Conservation (phyloP, 2,329 filamentous ascomycete species). For the Penicillium sp. region DNA sequence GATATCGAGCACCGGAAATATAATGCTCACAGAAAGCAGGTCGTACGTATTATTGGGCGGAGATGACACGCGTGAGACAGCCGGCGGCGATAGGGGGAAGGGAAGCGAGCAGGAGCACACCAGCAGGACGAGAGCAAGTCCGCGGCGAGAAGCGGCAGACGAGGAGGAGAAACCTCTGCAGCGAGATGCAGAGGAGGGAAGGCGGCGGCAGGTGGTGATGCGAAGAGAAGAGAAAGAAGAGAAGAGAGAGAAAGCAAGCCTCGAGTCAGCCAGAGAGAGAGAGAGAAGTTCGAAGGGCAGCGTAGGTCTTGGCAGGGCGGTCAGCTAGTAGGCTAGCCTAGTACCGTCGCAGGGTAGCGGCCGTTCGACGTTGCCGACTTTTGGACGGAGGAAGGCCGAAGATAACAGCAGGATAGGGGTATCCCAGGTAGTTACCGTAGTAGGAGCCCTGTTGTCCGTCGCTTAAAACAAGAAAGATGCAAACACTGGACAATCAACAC, state of each 20-base stretch:
- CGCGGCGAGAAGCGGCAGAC: no score
- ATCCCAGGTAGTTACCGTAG: no score
- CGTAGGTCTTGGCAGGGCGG: conserved; percentile 9
- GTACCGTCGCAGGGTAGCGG: not conserved
- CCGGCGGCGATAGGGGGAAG: conserved; percentile 2
- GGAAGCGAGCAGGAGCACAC: conserved; percentile 2
- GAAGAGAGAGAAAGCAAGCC: conserved; percentile 1
- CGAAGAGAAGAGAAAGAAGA: conserved; percentile 8
- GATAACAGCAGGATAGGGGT: no score
- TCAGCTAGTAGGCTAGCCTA: not conserved
- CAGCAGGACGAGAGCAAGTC: not conserved
- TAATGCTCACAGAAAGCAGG: not conserved
- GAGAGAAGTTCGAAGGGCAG: conserved; percentile 1
- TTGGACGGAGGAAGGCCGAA: no score
- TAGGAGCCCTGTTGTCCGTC: no score
- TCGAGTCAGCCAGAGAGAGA: conserved; percentile 6
- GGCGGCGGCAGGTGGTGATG: conserved; percentile 7
- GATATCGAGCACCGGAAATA: not conserved
- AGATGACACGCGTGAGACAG: conserved; percentile 4
- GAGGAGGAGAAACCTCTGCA: not conserved
- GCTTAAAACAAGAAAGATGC: conserved; percentile 1
- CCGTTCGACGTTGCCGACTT: not conserved
- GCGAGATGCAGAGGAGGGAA: conserved; percentile 5
- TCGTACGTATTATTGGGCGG: conserved; percentile 2
- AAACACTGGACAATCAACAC: no score